phyloP scores from a whole-genome alignment of 1,284 basidiomycete genomes.

The Trichosporon coremiiforme region DNA sequence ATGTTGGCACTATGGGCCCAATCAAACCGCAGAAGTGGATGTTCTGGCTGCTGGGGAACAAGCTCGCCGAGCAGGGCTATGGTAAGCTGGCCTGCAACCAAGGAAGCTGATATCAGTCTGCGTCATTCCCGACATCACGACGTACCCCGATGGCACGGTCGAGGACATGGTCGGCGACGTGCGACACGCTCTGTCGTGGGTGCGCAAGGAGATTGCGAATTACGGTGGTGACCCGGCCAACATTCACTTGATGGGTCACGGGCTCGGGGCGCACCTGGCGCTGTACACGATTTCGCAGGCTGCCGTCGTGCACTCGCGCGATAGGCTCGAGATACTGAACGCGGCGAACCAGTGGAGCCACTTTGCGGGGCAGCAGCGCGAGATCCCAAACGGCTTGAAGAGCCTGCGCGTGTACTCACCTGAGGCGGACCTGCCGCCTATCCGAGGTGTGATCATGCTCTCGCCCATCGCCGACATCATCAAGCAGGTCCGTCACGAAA shows the following conservation, averaged over 20 bases:
- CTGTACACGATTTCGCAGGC: slow-evolving; percentile 49
- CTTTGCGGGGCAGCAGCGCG: slow-evolving; percentile 21
- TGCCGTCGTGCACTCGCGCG: slow-evolving; percentile 38
- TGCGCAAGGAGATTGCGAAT: slow-evolving; percentile 26
- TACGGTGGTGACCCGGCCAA: slow-evolving; percentile 49
- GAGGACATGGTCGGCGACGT: slow-evolving; percentile 36
- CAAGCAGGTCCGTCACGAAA: slow-evolving; percentile 52
- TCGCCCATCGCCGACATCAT: slow-evolving; percentile 55
- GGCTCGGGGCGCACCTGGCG: slow-evolving; percentile 52
- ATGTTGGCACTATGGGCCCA: slow-evolving; percentile 36
- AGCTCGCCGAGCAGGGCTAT: slow-evolving; percentile 39
- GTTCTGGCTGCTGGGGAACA: slow-evolving; percentile 34
- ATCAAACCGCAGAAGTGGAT: slow-evolving; percentile 32
- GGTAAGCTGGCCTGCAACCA: slow-evolving; percentile 28
- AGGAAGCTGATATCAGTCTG: slow-evolving; percentile 26
- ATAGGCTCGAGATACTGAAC: slow-evolving; percentile 34
- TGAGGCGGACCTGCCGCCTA: slow-evolving; percentile 47
- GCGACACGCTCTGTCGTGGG: slow-evolving; percentile 34
- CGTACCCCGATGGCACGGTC: slow-evolving; percentile 33
- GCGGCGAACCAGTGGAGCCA: slow-evolving; percentile 28
- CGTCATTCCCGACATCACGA: slow-evolving; percentile 37
- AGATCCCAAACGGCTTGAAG: slow-evolving; percentile 34
- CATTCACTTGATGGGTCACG: slow-evolving; percentile 54
- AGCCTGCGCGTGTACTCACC: slow-evolving; percentile 51
- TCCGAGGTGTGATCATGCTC: slow-evolving; percentile 53